Conservation (phyloP, 1,139 yeast genomes). For the Torulaspora pretoriensis region DNA sequence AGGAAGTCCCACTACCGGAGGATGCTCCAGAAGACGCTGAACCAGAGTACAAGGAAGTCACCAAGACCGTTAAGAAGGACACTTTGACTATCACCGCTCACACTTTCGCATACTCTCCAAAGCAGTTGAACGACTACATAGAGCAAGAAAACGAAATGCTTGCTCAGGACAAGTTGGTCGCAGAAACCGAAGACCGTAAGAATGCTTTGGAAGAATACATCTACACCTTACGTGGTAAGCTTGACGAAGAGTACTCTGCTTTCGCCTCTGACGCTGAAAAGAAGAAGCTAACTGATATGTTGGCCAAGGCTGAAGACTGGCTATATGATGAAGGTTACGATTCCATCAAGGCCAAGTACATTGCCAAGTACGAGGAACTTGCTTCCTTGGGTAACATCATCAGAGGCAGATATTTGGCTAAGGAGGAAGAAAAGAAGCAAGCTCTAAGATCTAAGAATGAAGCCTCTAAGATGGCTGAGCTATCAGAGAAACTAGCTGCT, state of each 20-base stretch:
- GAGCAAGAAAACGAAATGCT: conserved; percentile 83
- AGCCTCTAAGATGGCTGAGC: conserved; percentile 78
- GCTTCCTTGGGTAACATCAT: conserved; percentile 92
- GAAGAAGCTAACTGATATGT: conserved; percentile 65
- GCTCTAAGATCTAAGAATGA: conserved; percentile 83
- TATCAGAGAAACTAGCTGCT: conserved; percentile 89
- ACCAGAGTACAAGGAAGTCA: conserved; percentile 86
- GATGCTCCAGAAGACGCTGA: conserved; percentile 63
- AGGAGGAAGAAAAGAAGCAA: conserved; percentile 93
- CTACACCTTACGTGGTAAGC: conserved; percentile 94
- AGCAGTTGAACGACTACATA: conserved; percentile 53
- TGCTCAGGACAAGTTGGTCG: conserved; percentile 91
- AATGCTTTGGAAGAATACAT: conserved; percentile 98
- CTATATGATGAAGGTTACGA: conserved; percentile 96
- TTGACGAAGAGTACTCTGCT: conserved; percentile 84
- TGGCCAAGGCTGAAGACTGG: conserved; percentile 94
- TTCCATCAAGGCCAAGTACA: conserved; percentile 91
- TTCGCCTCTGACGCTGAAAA: conserved; percentile 92
- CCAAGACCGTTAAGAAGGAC: conserved; percentile 90
- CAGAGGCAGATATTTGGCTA: conserved; percentile 90
- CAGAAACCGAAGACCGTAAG: conserved; percentile 98
- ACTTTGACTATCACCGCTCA: conserved; percentile 58
- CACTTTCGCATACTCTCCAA: conserved; percentile 63
- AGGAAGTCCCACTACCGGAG: conserved; percentile 58
- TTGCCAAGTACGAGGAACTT: conserved; percentile 96